phyloP scores from a whole-genome alignment of 1,284 basidiomycete genomes.

The Peniophora sp. region DNA sequence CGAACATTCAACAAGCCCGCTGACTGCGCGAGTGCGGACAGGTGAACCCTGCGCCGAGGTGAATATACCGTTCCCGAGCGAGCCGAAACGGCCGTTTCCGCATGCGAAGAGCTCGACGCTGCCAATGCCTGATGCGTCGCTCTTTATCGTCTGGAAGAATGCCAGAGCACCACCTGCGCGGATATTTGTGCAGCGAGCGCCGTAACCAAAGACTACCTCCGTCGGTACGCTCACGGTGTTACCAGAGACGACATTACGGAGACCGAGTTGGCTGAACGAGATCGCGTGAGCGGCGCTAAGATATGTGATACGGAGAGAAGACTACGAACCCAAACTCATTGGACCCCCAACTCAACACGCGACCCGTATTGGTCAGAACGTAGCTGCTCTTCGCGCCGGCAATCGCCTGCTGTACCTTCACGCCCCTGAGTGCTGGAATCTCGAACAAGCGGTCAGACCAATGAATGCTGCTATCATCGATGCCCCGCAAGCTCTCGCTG shows the following conservation, averaged over 20 bases:
- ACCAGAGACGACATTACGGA: slow-evolving; percentile 63
- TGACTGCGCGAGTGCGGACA: slow-evolving; percentile 72
- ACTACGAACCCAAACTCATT: slow-evolving; percentile 68
- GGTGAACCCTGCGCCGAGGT: slow-evolving; percentile 71
- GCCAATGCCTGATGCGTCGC: slow-evolving; percentile 27
- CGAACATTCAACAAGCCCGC: slow-evolving; percentile 80
- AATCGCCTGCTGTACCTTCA: slow-evolving; percentile 64
- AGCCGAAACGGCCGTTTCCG: slow-evolving; percentile 83
- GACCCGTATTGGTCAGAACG: slow-evolving; percentile 58
- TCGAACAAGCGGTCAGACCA: slow-evolving; percentile 76
- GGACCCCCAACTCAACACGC: slow-evolving; percentile 86
- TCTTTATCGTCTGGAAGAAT: slow-evolving; percentile 70
- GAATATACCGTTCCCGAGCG: slow-evolving; percentile 78
- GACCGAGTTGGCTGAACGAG: slow-evolving; percentile 64
- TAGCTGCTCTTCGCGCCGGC: slow-evolving; percentile 74
- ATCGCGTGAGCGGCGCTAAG: slow-evolving; percentile 2
- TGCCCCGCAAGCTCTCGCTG: slow-evolving; percentile 23
- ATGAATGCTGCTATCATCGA: slow-evolving; percentile 47
- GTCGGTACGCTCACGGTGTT: slow-evolving; percentile 79
- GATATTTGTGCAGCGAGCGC: slow-evolving; percentile 58
- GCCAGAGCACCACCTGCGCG: slow-evolving; percentile 71
- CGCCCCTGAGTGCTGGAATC: slow-evolving; percentile 66
- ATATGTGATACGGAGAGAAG: slow-evolving; percentile 1
- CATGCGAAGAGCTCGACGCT: slow-evolving; percentile 72
- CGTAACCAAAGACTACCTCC: slow-evolving; percentile 68